Evolutionary conservation across 2,329 filamentous ascomycete species (phyloP), one percentile per base, ranked within the genome.

Genomic region (Bimuria novae-zelandiae): DNA sequence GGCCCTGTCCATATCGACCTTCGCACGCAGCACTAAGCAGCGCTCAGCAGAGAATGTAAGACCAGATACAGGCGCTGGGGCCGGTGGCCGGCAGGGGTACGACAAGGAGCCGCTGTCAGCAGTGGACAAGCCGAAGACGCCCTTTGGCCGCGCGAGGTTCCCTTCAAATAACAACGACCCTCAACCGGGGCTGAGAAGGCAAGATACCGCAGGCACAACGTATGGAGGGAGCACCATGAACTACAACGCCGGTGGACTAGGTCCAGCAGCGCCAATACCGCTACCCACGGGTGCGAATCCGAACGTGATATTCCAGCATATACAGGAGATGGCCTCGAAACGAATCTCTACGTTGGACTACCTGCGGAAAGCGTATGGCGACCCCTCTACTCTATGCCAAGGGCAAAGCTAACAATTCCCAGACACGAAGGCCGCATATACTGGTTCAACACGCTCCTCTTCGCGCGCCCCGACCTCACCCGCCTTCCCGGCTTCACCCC

Each of bases 391-490:
- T 52, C 12, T 48, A 8, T 27, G 32, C 22, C 41, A 10, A 36
- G 30, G 1, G 37, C 23, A 41, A 22, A 32, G 19, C 58, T 64
- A 51, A 65, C 52, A 12, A 2, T 1, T n/a, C 6, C 46, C 70
- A 96, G 91, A 23, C 92, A 99, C 70, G 92, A 97, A 76, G 92
- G 93, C 55, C 87, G 91, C 53, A 87, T 96, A 36, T 97, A 96
- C 79, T 97, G 94, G 92, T 97, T 97, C 80, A 97, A 97, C 76
- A 97, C 94, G 0, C 85, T 96, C 55, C 89, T 96, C 68, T 96
- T 96, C 75, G 90, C 92, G 60, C 89, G 90, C 66, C 75, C 84
- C 25, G 91, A 96, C 73, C 82, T 97, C 29, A 79, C 83, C 46
- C 87, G 88, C 68, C 88, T 97, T 79, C 87, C 93, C 40, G 96